A percentile compares a stretch with the other conserved stretches of the same genome.
These are phyloP conservation scores for Ministeria vibrans DNA, from an alignment of 78 protist genomes.

Conservation along the genomic window DNA sequence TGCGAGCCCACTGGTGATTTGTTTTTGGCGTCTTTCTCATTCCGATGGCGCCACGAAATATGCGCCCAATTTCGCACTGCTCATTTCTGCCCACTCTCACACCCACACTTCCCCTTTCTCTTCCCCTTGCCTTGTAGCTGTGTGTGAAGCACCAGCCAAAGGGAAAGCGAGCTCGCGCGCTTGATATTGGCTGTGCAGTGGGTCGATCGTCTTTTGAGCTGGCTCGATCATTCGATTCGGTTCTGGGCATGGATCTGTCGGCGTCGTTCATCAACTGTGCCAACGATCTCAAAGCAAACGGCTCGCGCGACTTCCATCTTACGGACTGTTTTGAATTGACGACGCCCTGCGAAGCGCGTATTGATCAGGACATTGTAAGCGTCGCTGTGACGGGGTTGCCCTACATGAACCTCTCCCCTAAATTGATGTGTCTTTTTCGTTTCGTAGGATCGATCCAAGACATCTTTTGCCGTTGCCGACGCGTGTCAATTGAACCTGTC, in stretches of 20 bases:
- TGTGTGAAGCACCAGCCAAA: too few species aligned
- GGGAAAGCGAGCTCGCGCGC: conserved; percentile 16
- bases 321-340: conserved; percentile 5
- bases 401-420: too few species aligned
- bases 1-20: too few species aligned
- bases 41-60: too few species aligned
- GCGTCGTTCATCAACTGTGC: conserved; percentile 25
- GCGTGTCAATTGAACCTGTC: neutral
- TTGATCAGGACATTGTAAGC: neutral
- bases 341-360: neutral
- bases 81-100: neutral
- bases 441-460: too few species aligned
- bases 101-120: too few species aligned
- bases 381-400: too few species aligned
- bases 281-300: neutral
- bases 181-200: conserved; percentile 60
- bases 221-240: conserved; percentile 28
- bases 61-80: too few species aligned
- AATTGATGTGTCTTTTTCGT: too few species aligned
- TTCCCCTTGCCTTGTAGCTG: too few species aligned
- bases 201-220: conserved; percentile 53
- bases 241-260: conserved; percentile 37
- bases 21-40: too few species aligned
- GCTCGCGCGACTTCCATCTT: neutral
- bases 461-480: conserved; percentile 33